A percentile compares a stretch with the other conserved stretches of the same genome.
Evolutionary conservation across 768 basidiomycete genomes (phyloP).

Genomic region (Tulasnella sp.): DNA sequence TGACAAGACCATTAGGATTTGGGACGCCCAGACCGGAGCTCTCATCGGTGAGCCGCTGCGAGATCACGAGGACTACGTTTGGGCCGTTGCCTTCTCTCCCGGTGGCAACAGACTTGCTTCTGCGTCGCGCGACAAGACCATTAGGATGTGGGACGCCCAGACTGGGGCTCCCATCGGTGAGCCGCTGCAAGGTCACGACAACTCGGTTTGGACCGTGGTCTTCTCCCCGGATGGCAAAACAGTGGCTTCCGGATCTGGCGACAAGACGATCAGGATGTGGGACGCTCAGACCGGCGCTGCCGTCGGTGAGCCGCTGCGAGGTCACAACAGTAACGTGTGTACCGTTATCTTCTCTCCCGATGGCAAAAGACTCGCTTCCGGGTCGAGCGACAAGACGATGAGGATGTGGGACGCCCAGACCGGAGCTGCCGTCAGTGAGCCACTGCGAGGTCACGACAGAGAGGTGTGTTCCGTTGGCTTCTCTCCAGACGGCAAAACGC

Average conservation of each 20-base stretch:
- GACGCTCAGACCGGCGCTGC: no score
- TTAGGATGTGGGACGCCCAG: neutral
- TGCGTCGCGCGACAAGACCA: neutral
- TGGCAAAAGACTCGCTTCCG: constrained; percentile 75
- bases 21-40: no score
- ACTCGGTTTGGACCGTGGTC: neutral
- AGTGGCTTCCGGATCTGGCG: neutral
- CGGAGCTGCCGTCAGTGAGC: no score
- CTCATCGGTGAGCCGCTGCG: no score
- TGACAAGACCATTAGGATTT: no score
- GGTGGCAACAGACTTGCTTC: neutral
- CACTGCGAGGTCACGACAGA: no score
- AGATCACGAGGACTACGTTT: no score
- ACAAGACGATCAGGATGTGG: neutral
- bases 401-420: no score
- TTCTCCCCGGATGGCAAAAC: neutral
- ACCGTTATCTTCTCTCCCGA: constrained; percentile 81
- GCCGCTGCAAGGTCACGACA: neutral
- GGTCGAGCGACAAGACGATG: constrained; percentile 88
- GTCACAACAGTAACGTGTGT: constrained; percentile 86
- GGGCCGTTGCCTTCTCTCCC: no score
- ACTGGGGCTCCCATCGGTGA: neutral
- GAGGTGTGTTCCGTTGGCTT: no score
- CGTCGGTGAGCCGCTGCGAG: constrained; percentile 38
- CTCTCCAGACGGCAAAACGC: no score